A percentile compares a stretch with the other conserved stretches of the same genome.
Evolutionary conservation across 2,329 filamentous ascomycete genomes (phyloP).

Genomic region (Nothophaeocryptopus gaeumannii): DNA sequence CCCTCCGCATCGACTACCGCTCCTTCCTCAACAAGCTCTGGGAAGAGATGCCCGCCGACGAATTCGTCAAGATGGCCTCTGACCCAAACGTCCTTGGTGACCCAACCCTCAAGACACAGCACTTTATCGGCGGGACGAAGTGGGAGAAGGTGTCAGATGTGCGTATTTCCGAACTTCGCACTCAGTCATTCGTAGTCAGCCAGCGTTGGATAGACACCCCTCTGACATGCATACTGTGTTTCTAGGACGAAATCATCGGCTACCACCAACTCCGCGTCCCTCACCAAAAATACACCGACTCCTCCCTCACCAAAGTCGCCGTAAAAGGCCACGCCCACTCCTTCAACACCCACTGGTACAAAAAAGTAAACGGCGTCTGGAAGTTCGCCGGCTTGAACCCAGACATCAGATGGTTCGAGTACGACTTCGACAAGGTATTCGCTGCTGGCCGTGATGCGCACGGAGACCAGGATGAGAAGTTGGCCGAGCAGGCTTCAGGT

Average conservation of each 20-base stretch:
- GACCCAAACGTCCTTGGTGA: constrained; percentile 54
- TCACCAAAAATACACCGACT: constrained; percentile 56
- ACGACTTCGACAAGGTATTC: constrained; percentile 56
- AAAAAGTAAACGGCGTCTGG: constrained; percentile 57
- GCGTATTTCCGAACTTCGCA: too few relatives aligned
- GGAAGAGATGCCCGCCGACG: constrained; percentile 55
- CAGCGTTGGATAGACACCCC: too few relatives aligned
- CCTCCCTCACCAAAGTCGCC: constrained; percentile 44
- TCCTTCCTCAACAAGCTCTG: constrained; percentile 55
- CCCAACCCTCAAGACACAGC: constrained; percentile 55
- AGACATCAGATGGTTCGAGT: constrained; percentile 55
- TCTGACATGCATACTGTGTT: too few relatives aligned
- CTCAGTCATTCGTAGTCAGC: too few relatives aligned
- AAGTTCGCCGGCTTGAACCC: constrained; percentile 57
- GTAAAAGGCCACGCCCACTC: constrained; percentile 58
- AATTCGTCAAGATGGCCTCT: constrained; percentile 54
- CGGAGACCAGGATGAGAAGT: constrained; percentile 34
- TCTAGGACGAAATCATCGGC: constrained; percentile 21
- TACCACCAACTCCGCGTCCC: constrained; percentile 59
- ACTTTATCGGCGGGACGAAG: constrained; percentile 54
- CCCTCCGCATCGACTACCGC: constrained; percentile 65
- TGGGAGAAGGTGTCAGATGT: constrained; percentile 51
- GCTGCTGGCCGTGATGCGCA: constrained; percentile 47
- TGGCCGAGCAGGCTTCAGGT: constrained; percentile 37
- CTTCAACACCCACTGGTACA: constrained; percentile 55